Conservation (phyloP, 2,329 filamentous ascomycete genomes). For the Fusarium acutatum region DNA sequence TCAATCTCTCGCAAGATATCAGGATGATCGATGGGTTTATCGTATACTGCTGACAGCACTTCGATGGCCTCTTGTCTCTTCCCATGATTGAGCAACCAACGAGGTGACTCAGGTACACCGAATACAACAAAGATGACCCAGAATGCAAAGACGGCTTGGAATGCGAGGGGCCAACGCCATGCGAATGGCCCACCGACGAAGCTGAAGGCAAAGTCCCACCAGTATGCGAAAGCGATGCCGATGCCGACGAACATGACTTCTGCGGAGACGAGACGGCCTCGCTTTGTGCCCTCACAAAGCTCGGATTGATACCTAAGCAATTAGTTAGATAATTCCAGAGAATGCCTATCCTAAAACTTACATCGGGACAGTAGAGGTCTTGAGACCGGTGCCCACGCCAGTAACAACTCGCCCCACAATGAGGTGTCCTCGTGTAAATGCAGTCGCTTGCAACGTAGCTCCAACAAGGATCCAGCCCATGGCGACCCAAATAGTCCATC, state of each 20-base stretch:
- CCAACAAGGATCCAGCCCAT: conserved; percentile 65
- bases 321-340: neutral
- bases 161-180: conserved; percentile 42
- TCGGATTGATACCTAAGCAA: too few relatives aligned
- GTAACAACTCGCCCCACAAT: conserved; percentile 53
- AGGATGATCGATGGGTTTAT: conserved; percentile 45
- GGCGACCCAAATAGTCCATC: conserved; percentile 64
- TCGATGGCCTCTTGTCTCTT: conserved; percentile 47
- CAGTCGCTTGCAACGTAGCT: conserved; percentile 64
- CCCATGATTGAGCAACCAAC: conserved; percentile 51
- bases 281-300: conserved; percentile 42
- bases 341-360: neutral
- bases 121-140: conserved; percentile 45
- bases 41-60: conserved; percentile 52
- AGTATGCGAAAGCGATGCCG: conserved; percentile 52
- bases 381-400: conserved; percentile 57
- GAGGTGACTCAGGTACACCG: conserved; percentile 52
- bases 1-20: conserved; percentile 45
- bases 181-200: conserved; percentile 41
- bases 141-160: conserved; percentile 48
- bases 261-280: conserved; percentile 62
- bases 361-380: conserved; percentile 51
- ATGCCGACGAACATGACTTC: conserved; percentile 52
- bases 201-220: conserved; percentile 49
- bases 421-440: conserved; percentile 54